A percentile compares a stretch with the other conserved stretches of the same genome.
Evolutionary conservation across 768 basidiomycete genomes (phyloP).

Genomic region (Mycena filopes): DNA sequence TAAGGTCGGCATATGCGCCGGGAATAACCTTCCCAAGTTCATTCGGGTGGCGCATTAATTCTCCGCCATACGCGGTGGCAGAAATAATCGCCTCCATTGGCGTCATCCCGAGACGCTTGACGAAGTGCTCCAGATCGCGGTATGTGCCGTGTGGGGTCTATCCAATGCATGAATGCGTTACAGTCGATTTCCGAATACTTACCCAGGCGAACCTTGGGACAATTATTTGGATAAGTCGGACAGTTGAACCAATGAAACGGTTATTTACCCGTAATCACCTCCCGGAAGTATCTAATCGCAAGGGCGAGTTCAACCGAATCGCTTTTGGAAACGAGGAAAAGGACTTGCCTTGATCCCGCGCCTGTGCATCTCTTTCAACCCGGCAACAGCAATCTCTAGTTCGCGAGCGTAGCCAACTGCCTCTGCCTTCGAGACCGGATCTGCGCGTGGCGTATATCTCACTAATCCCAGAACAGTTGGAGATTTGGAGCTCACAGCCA

Average conservation of each 20-base stretch:
- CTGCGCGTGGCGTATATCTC: background rate
- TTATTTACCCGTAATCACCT: constrained; percentile 48
- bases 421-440: constrained; percentile 34
- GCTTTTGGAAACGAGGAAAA: background rate
- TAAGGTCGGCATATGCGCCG: constrained; percentile 49
- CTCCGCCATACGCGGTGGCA: constrained; percentile 48
- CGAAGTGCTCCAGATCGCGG: constrained; percentile 49
- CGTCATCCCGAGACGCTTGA: constrained; percentile 45
- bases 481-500: constrained; percentile 28
- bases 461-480: background rate
- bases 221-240: background rate
- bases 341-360: constrained; percentile 42
- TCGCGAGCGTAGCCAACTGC: constrained; percentile 42
- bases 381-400: constrained; percentile 44
- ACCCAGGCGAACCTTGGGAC: constrained; percentile 25
- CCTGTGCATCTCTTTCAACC: constrained; percentile 47
- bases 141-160: constrained; percentile 50
- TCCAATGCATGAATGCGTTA: constrained; percentile 13
- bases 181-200: constrained; percentile 16
- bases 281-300: constrained; percentile 42
- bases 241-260: background rate
- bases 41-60: constrained; percentile 47
- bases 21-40: constrained; percentile 50
- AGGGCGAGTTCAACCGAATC: background rate
- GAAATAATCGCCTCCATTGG: constrained; percentile 51